These are phyloP conservation scores for Salix arbutifolia DNA, from an alignment of 345 rosid species.

Conservation along the genomic window DNA sequence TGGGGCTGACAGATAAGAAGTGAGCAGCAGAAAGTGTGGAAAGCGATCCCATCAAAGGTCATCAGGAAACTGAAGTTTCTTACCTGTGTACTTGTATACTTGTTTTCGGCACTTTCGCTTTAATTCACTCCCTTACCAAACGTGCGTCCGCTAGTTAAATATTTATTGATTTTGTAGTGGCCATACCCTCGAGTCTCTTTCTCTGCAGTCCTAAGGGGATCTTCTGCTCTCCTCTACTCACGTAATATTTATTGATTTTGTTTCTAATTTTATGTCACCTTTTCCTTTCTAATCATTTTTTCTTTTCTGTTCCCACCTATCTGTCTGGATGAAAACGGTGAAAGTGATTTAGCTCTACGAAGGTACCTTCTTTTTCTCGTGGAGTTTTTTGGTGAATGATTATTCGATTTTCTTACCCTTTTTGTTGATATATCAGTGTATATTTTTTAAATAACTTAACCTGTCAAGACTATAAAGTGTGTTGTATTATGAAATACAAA, in stretches of 20 bases:
- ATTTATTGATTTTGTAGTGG: too few species aligned
- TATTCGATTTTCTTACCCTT: neutral
- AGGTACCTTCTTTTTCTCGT: neutral
- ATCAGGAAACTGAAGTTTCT: constrained; percentile 12
- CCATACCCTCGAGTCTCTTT: neutral
- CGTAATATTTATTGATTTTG: constrained; percentile 11
- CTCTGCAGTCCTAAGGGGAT: constrained; percentile 5
- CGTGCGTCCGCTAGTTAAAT: neutral
- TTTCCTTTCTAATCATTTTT: constrained; percentile 18
- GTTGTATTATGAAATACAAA: too few species aligned
- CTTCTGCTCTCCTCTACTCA: constrained; percentile 20
- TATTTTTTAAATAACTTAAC: too few species aligned
- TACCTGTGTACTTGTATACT: neutral
- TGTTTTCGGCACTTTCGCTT: neutral
- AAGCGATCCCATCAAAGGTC: constrained; percentile 25
- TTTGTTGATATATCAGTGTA: too few species aligned
- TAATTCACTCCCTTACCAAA: constrained; percentile 6
- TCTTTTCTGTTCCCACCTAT: constrained; percentile 12
- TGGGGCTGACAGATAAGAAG: constrained; percentile 20
- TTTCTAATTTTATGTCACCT: constrained; percentile 21
- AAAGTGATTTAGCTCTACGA: neutral
- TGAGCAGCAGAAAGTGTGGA: constrained; percentile 27
- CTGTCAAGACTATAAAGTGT: rapidly evolving
- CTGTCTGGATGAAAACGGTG: constrained; percentile 14
- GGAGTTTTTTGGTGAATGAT: neutral